Conservation (phyloP, 306 rosid genomes). For the Albizia julibrissin region DNA sequence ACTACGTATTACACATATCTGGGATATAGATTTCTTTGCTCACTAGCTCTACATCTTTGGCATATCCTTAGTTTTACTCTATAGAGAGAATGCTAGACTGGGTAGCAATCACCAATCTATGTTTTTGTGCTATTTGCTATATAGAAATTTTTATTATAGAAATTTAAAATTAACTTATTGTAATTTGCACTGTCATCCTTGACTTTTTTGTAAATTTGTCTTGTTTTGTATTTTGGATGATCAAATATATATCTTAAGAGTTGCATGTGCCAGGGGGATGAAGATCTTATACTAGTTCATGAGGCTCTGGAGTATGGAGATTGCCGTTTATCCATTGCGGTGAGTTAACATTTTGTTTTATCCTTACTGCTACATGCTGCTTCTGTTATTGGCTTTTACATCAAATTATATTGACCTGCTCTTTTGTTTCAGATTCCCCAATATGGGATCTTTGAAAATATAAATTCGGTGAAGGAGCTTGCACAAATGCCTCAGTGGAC, state of each 20-base stretch:
- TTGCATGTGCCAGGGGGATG: constrained; percentile 54
- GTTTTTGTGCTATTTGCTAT: background rate
- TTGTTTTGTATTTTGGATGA: background rate
- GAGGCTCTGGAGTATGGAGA: constrained; percentile 89
- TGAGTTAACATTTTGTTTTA: constrained; percentile 45
- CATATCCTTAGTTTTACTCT: no score
- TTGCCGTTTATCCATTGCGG: constrained; percentile 83
- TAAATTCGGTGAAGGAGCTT: constrained; percentile 74
- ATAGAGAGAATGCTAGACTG: background rate
- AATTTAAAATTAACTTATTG: background rate
- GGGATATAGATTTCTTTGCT: background rate
- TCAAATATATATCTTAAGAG: constrained; percentile 13
- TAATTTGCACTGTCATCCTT: background rate
- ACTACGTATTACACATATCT: background rate
- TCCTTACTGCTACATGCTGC: background rate
- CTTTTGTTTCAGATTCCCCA: constrained; percentile 73
- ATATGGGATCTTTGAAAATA: constrained; percentile 85
- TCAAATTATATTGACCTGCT: background rate
- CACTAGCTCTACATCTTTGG: background rate
- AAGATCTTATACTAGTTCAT: constrained; percentile 81
- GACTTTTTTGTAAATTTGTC: background rate
- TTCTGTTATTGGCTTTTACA: constrained; percentile 3
- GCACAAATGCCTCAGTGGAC: constrained; percentile 94
- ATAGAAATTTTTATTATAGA: background rate
- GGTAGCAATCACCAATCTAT: background rate